Base-by-base conservation (phyloP, 805 yeast species). In the Nakazawaea ernobii region DNA sequence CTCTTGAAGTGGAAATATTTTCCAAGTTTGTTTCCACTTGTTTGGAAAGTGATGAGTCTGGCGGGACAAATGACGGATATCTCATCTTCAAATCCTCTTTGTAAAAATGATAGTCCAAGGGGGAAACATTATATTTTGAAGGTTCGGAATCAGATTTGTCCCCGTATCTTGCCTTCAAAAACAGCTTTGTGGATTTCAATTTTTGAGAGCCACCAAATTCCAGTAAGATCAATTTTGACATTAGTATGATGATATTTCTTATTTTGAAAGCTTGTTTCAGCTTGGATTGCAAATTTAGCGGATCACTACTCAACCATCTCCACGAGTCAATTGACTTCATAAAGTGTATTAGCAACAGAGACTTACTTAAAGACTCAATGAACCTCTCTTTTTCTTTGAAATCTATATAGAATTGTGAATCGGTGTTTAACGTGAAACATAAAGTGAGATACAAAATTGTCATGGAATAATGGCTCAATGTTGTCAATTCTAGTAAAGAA, bases 51-150 rank as follows among this genome's bases (percentile, higher is more conserved):
- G 65, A 63, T 13, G 76, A 69, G 14, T 69, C 64, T 0, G 83
- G 81, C 11, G 85, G 79, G 5, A 68, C 59, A 52, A 70, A 83
- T 4, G 86, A 67, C 0, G 99, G 97, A 59, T 81, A 92, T 51
- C 95, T 75, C 9, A 88, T 76, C 4, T 72, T 62, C 2, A 91
- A 61, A 50, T 88, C 95, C 45, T 86, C 86, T 51, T 89, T 71
- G 58, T 86, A 90, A 6, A 86, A 80, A 57, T 80, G 82, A 59
- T 87, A 92, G 53, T 91, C 96, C n/a, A 87, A 63, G 0, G 96
- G 96, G 0, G 96, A 82, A 8, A 91, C 82, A 0, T 71, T 64
- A 42, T 74, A 65, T 43, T 59, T 45, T 28, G 27, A n/a, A 20
- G 57, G 35, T 29, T 51, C 57, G 28, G 54, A 32, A n/a, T 20